Evolutionary conservation across 306 rosid species (phyloP), one percentile per base, ranked within the genome.

Genomic region (Sechiopsis laciniata): DNA sequence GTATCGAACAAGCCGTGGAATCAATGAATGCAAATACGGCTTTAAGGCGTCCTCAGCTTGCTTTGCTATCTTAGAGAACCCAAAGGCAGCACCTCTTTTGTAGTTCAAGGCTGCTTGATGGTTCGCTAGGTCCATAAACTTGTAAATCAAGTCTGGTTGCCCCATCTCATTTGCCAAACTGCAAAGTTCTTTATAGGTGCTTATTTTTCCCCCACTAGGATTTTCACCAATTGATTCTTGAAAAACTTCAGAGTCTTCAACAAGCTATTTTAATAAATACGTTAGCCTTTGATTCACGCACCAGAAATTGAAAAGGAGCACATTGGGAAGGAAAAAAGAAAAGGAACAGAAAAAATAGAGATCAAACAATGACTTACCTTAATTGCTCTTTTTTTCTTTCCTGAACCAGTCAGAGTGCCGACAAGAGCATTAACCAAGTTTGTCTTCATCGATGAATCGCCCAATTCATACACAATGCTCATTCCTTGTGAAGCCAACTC

Each of bases 401-500:
- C 97, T 17, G 98, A 80, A 77, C 92, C 97, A 66, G 95, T 94
- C 83, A 94, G 84, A 7, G 96, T 86, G 78, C 71, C 83, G 64
- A 94, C 98, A 76, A 94, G 88, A 76, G 98, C 90, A 87, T 84
- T 88, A 53, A 94, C 97, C 88, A 94, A 84, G 81, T 79, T 87
- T 46, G 83, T 71, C 84, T 90, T 90, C 98, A 94, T 94, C 51
- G 90, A 81, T 56, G 82, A 89, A 81, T 90, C 90, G 57, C 98
- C 98, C 78, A 94, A 85, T 80, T 94, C 98, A 86, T 94, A 94
- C 79, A 94, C 97, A 55, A 94, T 91, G 70, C 98, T 94, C 98
- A 94, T 94, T 82, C 98, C 98, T 79, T 94, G 98, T 45, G 98
- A 94, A 77, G 98, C 98, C 80, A 94, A 70, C 80, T 94, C 98